phyloP scores from a whole-genome alignment of 2,329 filamentous ascomycete genomes.

The Raffaelea ambrosiae region DNA sequence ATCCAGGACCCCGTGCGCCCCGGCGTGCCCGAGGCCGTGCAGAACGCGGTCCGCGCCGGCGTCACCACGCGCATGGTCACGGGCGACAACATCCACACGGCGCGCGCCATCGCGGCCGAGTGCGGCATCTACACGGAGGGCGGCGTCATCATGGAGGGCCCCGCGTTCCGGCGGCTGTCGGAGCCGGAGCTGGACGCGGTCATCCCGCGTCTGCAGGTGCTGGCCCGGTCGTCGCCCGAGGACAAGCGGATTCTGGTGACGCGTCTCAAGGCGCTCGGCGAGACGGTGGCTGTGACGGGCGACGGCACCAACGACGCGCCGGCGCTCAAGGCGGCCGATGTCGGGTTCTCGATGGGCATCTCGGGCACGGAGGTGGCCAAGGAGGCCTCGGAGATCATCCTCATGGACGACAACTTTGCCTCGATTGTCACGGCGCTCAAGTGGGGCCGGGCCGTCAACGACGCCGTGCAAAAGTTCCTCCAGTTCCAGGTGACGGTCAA shows the following conservation, averaged over 20 bases:
- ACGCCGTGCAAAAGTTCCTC: slow-evolving; percentile 68
- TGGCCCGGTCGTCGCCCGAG: slow-evolving; percentile 67
- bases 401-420: slow-evolving; percentile 82
- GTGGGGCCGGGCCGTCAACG: slow-evolving; percentile 72
- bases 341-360: slow-evolving; percentile 85
- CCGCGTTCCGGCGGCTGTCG: slow-evolving; percentile 65
- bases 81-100: slow-evolving; percentile 72
- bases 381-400: slow-evolving; percentile 75
- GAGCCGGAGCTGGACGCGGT: slow-evolving; percentile 56
- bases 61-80: slow-evolving; percentile 81
- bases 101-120: slow-evolving; percentile 68
- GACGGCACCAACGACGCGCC: slow-evolving; percentile 81
- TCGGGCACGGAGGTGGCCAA: slow-evolving; percentile 77
- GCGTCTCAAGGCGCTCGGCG: slow-evolving; percentile 60
- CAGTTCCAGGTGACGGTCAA: slow-evolving; percentile 81
- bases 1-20: slow-evolving; percentile 73
- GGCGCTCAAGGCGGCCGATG: slow-evolving; percentile 70
- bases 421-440: slow-evolving; percentile 80
- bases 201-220: slow-evolving; percentile 60
- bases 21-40: slow-evolving; percentile 66
- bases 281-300: slow-evolving; percentile 75
- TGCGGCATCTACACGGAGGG: slow-evolving; percentile 64
- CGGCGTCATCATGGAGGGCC: slow-evolving; percentile 69
- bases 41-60: slow-evolving; percentile 64
- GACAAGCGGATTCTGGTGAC: slow-evolving; percentile 69